A percentile compares a stretch with the other conserved stretches of the same genome.
phyloP scores from a whole-genome alignment of 129 eudicot species.

The Artemisia annua region DNA sequence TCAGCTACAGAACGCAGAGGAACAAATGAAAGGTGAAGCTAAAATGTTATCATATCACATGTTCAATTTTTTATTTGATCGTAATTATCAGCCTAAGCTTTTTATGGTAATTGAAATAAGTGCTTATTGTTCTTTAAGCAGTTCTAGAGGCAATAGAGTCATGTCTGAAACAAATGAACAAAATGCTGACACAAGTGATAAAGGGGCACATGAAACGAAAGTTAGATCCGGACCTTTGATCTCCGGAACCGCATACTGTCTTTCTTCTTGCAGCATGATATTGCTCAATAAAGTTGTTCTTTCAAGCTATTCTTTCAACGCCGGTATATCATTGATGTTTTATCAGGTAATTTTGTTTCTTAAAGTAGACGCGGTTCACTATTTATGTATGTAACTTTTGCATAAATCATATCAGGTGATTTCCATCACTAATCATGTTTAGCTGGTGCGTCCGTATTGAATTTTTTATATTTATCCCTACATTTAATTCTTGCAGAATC shows the following conservation, averaged over 20 bases:
- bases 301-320: constrained; percentile 71
- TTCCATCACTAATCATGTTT: background rate
- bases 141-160: constrained; percentile 47
- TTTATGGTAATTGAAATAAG: background rate
- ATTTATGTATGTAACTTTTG: background rate
- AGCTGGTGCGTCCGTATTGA: background rate
- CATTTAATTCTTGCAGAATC: constrained; percentile 51
- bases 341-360: constrained; percentile 53
- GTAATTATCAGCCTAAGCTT: too few species aligned
- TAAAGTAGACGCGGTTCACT: too few species aligned
- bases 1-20: constrained; percentile 43
- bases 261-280: constrained; percentile 90
- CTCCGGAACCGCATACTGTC: constrained; percentile 75
- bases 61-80: background rate
- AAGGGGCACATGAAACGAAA: constrained; percentile 50
- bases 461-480: background rate
- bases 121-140: constrained; percentile 20
- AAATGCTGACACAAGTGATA: constrained; percentile 32
- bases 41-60: background rate
- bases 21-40: constrained; percentile 52
- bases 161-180: constrained; percentile 24
- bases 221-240: constrained; percentile 54
- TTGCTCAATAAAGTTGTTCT: constrained; percentile 75
- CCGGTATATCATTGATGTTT: constrained; percentile 83
- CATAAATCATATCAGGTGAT: background rate